Base-by-base conservation (phyloP, 2,329 filamentous ascomycete species). In the Diaporthe helianthi region DNA sequence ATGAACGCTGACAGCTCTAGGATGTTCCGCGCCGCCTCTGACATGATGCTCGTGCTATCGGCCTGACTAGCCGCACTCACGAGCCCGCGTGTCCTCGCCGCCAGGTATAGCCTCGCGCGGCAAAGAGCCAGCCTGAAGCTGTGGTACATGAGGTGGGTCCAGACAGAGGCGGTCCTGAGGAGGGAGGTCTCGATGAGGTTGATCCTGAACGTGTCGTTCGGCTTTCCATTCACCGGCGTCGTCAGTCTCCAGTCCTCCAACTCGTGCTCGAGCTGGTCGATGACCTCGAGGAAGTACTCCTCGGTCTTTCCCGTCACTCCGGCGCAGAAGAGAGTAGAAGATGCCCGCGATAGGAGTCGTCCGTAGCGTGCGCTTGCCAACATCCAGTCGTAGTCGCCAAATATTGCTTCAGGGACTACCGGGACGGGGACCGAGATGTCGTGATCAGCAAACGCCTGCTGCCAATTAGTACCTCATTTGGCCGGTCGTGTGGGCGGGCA, bases 371-470 rank as follows among this genome's bases (percentile, higher is more conserved):
- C 73, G 1, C 69, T 66, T 7, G 73, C 61, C 4, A 78, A 65
- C 47, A 76, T 74, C 75, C 75, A 78, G 68, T 74, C 73, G 46
- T 75, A 72, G 8, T 74, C 76, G 1, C 71, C 74, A 3, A 74
- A 68, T 0, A 72, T 58, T 8, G 73, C 70, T 51, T 75, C 75
- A 4, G 74, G 72, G 3, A 75, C 69, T 3, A 55, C 12, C 1
- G 78, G 77, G 1, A 78, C 69, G 0, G 76, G 76, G n/a, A 75
- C 76, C 7, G 72, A 72, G 44, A 79, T 79, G 67, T 79, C 77
- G 52, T 75, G 72, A 68, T 79, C 78, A 26, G 76, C 72, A 44
- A 79, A 78, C 2, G 71, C 69, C 76, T 77, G 65, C 4, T 31
- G 8, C 24, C 9, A 13, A 36, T 47, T 24, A 49, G 61, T 51